These are phyloP conservation scores for Penicillium verhagenii DNA, from an alignment of 495 filamentous ascomycete species.

Conservation along the genomic window DNA sequence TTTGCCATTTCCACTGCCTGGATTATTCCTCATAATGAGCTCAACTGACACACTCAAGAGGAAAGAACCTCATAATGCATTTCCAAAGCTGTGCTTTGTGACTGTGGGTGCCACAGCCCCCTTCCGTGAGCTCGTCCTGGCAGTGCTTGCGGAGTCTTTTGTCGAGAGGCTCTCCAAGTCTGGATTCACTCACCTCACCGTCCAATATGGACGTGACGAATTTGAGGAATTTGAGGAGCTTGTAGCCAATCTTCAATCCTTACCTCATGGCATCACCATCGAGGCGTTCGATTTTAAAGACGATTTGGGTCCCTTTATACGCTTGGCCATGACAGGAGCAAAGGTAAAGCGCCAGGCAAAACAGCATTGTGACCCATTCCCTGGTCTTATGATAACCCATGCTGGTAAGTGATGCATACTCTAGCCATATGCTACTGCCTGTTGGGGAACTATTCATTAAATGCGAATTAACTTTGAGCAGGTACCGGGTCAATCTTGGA, in stretches of 20 bases:
- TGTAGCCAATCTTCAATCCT: slow-evolving; percentile 10
- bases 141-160: slow-evolving; percentile 61
- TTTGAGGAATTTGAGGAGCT: slow-evolving; percentile 44
- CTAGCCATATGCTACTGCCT: neutral
- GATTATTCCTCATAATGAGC: too few relatives aligned
- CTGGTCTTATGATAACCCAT: slow-evolving; percentile 76
- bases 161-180: slow-evolving; percentile 50
- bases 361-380: too few relatives aligned
- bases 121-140: slow-evolving; percentile 68
- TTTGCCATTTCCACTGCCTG: too few relatives aligned
- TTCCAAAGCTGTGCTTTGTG: slow-evolving; percentile 75
- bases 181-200: slow-evolving; percentile 62
- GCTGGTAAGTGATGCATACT: slow-evolving; percentile 59
- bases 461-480: slow-evolving; percentile 25
- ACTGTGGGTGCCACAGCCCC: slow-evolving; percentile 90
- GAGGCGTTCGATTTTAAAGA: slow-evolving; percentile 64
- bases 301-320: slow-evolving; percentile 58
- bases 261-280: slow-evolving; percentile 49
- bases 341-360: too few relatives aligned
- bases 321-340: slow-evolving; percentile 44
- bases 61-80: too few relatives aligned
- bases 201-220: slow-evolving; percentile 75
- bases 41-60: too few relatives aligned
- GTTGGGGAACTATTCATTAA: neutral
- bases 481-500: slow-evolving; percentile 89